A percentile compares a stretch with the other conserved stretches of the same genome.
These are phyloP conservation scores for Candida khao-thaluensis DNA, from an alignment of 805 yeast species.

Conservation along the genomic window DNA sequence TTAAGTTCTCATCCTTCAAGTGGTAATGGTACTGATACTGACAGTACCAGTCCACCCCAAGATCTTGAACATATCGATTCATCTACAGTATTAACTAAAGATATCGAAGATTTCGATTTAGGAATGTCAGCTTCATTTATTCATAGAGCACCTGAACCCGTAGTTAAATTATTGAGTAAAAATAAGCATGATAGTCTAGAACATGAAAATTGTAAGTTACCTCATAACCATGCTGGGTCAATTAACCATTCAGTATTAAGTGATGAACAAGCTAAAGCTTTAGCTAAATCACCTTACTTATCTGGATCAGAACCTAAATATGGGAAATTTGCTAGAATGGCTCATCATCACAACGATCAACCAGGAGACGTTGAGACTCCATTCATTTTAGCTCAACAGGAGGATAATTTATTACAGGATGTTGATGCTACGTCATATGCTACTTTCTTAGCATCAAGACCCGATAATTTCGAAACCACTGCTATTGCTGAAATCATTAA, in stretches of 20 bases:
- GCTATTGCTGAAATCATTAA: slow-evolving; percentile 74
- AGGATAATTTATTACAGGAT: slow-evolving; percentile 39
- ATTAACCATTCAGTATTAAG: slow-evolving; percentile 38
- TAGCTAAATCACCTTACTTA: slow-evolving; percentile 55
- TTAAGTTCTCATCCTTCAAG: slow-evolving; percentile 2
- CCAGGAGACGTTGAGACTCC: slow-evolving; percentile 15
- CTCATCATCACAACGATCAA: slow-evolving; percentile 28
- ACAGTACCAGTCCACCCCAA: slow-evolving; percentile 6
- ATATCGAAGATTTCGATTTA: slow-evolving; percentile 33
- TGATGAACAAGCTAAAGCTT: slow-evolving; percentile 50
- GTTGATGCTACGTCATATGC: slow-evolving; percentile 65
- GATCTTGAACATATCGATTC: slow-evolving; percentile 3
- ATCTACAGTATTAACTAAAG: slow-evolving; percentile 16
- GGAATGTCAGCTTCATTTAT: slow-evolving; percentile 43
- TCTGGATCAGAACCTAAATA: slow-evolving; percentile 59
- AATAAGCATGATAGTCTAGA: slow-evolving; percentile 18
- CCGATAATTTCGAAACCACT: slow-evolving; percentile 81
- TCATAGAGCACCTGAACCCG: slow-evolving; percentile 38
- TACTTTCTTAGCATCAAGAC: slow-evolving; percentile 79
- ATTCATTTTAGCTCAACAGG: slow-evolving; percentile 41
- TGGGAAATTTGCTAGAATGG: slow-evolving; percentile 46
- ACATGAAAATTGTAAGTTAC: slow-evolving; percentile 31
- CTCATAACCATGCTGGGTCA: slow-evolving; percentile 35
- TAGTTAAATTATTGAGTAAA: slow-evolving; percentile 28
- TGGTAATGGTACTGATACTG: slow-evolving; percentile 8